phyloP scores from a whole-genome alignment of 768 basidiomycete species.

The Suillus subalutaceus region DNA sequence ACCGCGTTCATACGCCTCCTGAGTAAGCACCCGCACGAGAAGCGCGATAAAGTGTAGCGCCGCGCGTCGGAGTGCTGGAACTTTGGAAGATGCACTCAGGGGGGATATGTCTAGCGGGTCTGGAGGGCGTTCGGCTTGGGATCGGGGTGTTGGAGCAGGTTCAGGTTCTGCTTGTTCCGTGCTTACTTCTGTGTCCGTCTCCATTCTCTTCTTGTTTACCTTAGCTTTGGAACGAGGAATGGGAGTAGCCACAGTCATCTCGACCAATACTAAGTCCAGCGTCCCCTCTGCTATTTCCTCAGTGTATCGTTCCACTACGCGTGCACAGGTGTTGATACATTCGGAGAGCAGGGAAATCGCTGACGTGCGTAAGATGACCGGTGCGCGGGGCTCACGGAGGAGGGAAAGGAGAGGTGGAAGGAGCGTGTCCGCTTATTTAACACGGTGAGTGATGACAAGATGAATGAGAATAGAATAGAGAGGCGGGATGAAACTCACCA shows the following conservation, averaged over 20 bases:
- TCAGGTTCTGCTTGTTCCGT: slow-evolving; percentile 51
- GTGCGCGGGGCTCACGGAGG: slow-evolving; percentile 60
- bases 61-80: slow-evolving; percentile 82
- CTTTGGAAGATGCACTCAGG: slow-evolving; percentile 48
- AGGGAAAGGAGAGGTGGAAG: slow-evolving; percentile 72
- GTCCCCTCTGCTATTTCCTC: slow-evolving; percentile 65
- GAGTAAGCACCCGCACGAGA: slow-evolving; percentile 62
- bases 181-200: slow-evolving; percentile 12
- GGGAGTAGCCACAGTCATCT: slow-evolving; percentile 39
- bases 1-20: slow-evolving; percentile 47
- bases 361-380: slow-evolving; percentile 74
- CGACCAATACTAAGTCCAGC: slow-evolving; percentile 76
- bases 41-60: slow-evolving; percentile 82
- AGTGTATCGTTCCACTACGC: slow-evolving; percentile 65
- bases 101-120: slow-evolving; percentile 7
- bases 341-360: slow-evolving; percentile 72
- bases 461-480: neutral
- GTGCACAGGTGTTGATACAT: slow-evolving; percentile 63
- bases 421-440: slow-evolving; percentile 60
- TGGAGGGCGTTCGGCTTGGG: neutral
- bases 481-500: slow-evolving; percentile 47
- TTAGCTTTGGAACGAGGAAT: slow-evolving; percentile 24
- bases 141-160: slow-evolving; percentile 45
- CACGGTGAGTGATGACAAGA: slow-evolving; percentile 8
- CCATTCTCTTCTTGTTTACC: slow-evolving; percentile 3